Percentiles rank a stretch among this genome's conserved stretches.
phyloP scores from a whole-genome alignment of 305 asterid species.

The Salvia sclarea region DNA sequence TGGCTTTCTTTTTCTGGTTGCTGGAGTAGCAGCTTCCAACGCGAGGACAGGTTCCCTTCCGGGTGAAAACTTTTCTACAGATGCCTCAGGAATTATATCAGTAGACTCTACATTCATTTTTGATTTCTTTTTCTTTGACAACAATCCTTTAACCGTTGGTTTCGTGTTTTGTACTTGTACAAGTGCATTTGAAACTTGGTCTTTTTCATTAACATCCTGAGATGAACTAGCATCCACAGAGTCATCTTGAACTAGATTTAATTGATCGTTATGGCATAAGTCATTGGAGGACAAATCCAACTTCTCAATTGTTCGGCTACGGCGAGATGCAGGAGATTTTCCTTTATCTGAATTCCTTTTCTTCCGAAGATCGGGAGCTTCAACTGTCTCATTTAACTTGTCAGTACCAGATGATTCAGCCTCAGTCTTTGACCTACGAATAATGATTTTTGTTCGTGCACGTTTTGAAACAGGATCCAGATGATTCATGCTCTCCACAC shows the following conservation, averaged over 20 bases:
- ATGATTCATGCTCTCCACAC: slow-evolving; percentile 44
- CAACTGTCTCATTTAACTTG: slow-evolving; percentile 46
- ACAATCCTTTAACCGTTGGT: slow-evolving; percentile 45
- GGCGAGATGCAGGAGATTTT: slow-evolving; percentile 43
- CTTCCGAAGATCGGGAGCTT: slow-evolving; percentile 51
- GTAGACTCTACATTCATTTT: slow-evolving; percentile 40
- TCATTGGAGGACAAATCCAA: slow-evolving; percentile 43
- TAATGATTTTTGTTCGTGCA: slow-evolving; percentile 58
- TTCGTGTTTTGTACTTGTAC: slow-evolving; percentile 36
- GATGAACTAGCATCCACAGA: slow-evolving; percentile 43
- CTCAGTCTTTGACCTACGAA: slow-evolving; percentile 60
- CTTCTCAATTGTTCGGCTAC: slow-evolving; percentile 43
- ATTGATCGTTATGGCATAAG: slow-evolving; percentile 33
- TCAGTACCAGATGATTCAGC: slow-evolving; percentile 49
- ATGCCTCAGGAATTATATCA: slow-evolving; percentile 40
- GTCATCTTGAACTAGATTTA: slow-evolving; percentile 48
- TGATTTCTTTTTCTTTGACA: slow-evolving; percentile 46
- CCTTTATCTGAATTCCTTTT: slow-evolving; percentile 56
- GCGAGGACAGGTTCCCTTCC: slow-evolving; percentile 45
- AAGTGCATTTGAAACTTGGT: slow-evolving; percentile 27
- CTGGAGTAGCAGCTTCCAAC: slow-evolving; percentile 40
- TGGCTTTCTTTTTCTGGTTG: slow-evolving; percentile 58
- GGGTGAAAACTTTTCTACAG: slow-evolving; percentile 43
- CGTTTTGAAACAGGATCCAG: slow-evolving; percentile 59
- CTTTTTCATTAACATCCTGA: slow-evolving; percentile 30